Base-by-base conservation (phyloP, 768 basidiomycete genomes). In the Podaxis sp. region DNA sequence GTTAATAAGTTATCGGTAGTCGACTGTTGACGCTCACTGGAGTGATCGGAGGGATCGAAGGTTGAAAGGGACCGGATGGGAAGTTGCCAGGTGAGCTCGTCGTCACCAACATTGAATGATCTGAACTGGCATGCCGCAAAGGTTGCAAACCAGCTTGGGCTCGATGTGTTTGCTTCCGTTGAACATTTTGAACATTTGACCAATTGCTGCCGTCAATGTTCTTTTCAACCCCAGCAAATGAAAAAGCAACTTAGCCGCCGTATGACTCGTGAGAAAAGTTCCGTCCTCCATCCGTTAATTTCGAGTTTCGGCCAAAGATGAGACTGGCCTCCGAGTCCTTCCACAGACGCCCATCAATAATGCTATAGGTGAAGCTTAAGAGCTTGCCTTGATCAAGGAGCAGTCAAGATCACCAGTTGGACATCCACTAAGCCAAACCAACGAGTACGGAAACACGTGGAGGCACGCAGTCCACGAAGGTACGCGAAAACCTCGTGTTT, bases 401-500 rank as follows among this genome's bases (percentile, higher is more conserved):
- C 30, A 24, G 28, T 13, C 17, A 22, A 26, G 38, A 8, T 8
- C 24, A 40, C 13, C 12, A 46, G 17, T 12, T 22, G 17, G n/a
- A 46, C 44, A n/a, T 15, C 19, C 12, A 6, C 7, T n/a, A 19
- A 19, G 28, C 13, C 19, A 36, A 51, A n/a, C 7, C 40, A 54
- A 30, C 24, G 22, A 26, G 7, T 39, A 22, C 40, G 4, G 44
- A 53, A 48, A 55, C 61, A 62, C 61, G 61, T 62, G 61, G 40
- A 30, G 44, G 26, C 61, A 17, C 38, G 52, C 53, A 55, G 30
- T 40, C 33, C 40, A 33, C 12, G 13, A 38, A 44, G 17, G 15
- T 30, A 55, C 12, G 40, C 42, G 40, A 5, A 48, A 42, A 36
- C 52, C 53, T 54, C 61, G 44, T 62, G 61, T 62, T 62, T 46